Evolutionary conservation across 2,329 filamentous ascomycete species (phyloP), one percentile per base, ranked within the genome.

Genomic region (Aspergillus fructus): DNA sequence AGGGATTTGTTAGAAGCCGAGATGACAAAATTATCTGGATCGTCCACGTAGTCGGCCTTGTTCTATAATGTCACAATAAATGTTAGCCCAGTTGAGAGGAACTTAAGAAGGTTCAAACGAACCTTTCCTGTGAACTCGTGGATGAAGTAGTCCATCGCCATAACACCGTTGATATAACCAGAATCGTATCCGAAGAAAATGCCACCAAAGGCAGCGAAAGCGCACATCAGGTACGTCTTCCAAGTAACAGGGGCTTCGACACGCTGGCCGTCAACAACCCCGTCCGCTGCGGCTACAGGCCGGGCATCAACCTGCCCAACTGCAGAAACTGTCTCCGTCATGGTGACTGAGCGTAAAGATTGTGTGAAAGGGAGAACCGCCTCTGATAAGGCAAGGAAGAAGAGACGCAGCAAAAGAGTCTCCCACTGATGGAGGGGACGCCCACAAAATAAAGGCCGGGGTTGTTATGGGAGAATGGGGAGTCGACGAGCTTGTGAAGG

Each of bases 141-240:
- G 53, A 78, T 80, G 71, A 83, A 83, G 64, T 75, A 77, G n/a
- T 68, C 59, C 74, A 82, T 82, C 49, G 73, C 80, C 59, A 82
- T 68, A 51, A 83, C 80, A 61, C 79, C 79, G 63, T 73, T 77
- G 70, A 83, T 83, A 67, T 83, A 83, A 53, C 81, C 81, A 50
- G 81, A 83, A 64, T 85, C 83, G 66, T 83, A 85, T 57, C 83
- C 83, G 66, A 85, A 85, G 70, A 84, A 81, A 66, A 85, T 82
- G 69, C 83, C 83, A 65, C 83, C 83, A 67, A 85, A 85, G 40
- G 83, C 80, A 17, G 83, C 83, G 66, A 85, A 85, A 56, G 81
- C 82, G 66, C 83, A 85, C 74, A 85, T 81, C 37, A 85, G 63
- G 70, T 85, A 85, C 12, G 85, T 84, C 75, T 84, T 84, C 65